Evolutionary conservation across 2,329 filamentous ascomycete genomes (phyloP), one percentile per base, ranked within the genome.

Genomic region (Bipolaris zeicola): DNA sequence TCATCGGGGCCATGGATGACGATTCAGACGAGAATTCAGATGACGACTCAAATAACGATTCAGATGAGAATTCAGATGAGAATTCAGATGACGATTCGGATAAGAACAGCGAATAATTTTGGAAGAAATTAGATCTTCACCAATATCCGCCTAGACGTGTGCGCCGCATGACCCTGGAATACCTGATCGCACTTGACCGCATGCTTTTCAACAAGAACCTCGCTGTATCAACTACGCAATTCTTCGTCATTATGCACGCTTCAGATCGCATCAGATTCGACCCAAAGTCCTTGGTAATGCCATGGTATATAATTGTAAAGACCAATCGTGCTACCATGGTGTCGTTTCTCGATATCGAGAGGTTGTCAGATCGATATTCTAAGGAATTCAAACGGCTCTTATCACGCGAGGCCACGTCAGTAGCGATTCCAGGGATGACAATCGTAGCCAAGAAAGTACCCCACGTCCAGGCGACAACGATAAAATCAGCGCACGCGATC

Each of bases 1-100:
- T 72, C 84, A 90, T 67, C 88, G 87, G 13, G 87, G 66, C 61
- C 1, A 50, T 66, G 56, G 64, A 67, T 11, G 53, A 58, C 14
- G 53, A 57, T 11, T 33, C 42, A 31, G 41, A 52, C 6, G 36
- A 48, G 2, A 26, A 26, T 26, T 26, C 26, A 26, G 6, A 8
- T 26, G 26, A 26, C 11, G 54, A 53, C 2, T 34, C 26, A 3
- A 36, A 53, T 6, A 34, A 48, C 1, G 48, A 48, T 14, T 20
- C 20, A 20, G 20, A 20, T n/a, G n/a, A n/a, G n/a, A n/a, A n/a
- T 20, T 20, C 16, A 20, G 16, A 38, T 4, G 18, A 41, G 4
- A 20, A 41, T 4, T 22, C 18, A 22, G 38, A 41, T 5, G 18
- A 41, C 8, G 41, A 41, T 6, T 16, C 33, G 5, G 13, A 31